A percentile compares a stretch with the other conserved stretches of the same genome.
Conservation (phyloP, 148 eudicot species). For the Chenopodium berlandieri region DNA sequence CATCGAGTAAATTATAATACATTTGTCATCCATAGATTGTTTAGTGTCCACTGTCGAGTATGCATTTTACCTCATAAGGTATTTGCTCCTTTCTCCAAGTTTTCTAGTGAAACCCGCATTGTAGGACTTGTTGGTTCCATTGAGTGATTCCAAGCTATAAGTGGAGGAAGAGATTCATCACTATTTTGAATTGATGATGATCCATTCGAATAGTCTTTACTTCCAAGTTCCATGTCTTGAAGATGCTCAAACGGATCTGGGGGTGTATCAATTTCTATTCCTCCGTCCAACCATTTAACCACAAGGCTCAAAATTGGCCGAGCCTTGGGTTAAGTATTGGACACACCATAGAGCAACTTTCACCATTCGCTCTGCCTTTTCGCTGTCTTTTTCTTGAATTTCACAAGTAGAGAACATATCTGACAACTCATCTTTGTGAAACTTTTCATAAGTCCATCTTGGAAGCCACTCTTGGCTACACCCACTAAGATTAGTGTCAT, state of each 20-base stretch:
- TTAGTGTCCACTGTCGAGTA: not conserved
- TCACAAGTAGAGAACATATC: slow-evolving; percentile 15
- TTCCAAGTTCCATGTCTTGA: not conserved
- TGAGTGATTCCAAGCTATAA: not conserved
- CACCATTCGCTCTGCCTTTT: slow-evolving; percentile 21
- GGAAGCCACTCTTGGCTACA: slow-evolving; percentile 32
- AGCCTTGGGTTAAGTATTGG: slow-evolving; percentile 26
- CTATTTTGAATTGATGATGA: not conserved
- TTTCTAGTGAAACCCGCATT: not conserved
- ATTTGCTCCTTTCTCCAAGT: not conserved
- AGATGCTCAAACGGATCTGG: slow-evolving; percentile 29
- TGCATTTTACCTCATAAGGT: not conserved
- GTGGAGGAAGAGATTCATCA: not conserved
- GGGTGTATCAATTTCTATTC: slow-evolving; percentile 14
- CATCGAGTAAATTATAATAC: too few species aligned
- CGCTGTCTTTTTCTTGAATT: slow-evolving; percentile 7
- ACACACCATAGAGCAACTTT: slow-evolving; percentile 33
- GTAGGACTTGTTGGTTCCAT: not conserved
- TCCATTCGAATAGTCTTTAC: not conserved
- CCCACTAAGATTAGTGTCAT: slow-evolving; percentile 21
- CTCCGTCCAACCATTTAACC: slow-evolving; percentile 32
- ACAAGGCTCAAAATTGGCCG: slow-evolving; percentile 26
- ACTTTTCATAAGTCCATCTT: slow-evolving; percentile 25
- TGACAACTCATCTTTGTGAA: slow-evolving; percentile 11
- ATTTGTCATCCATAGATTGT: not conserved